Percentiles rank a stretch among this genome's conserved stretches.
Evolutionary conservation across 2,329 filamentous ascomycete species (phyloP).

Genomic region (Aspergillus viridinutans): DNA sequence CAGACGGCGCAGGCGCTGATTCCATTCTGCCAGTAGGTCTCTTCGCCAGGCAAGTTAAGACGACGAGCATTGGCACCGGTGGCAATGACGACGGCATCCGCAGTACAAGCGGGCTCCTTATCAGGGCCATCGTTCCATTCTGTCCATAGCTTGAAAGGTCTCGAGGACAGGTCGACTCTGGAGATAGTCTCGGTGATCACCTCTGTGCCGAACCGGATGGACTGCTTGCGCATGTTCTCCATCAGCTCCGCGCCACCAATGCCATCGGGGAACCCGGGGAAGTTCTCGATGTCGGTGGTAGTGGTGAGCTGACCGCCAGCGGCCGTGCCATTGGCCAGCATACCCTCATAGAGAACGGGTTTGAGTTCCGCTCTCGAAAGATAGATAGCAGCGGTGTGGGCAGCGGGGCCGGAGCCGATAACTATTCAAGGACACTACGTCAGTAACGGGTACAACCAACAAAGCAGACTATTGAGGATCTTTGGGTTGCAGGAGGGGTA

Average conservation of each 20-base stretch:
- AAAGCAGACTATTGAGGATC: constrained; percentile 12
- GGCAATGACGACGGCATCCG: constrained; percentile 88
- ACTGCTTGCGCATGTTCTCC: constrained; percentile 93
- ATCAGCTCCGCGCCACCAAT: constrained; percentile 87
- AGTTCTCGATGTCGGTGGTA: constrained; percentile 98
- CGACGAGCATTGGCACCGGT: constrained; percentile 90
- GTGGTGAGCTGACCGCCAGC: constrained; percentile 96
- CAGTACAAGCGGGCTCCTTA: constrained; percentile 70
- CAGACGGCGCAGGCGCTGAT: constrained; percentile 96
- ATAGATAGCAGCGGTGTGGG: constrained; percentile 96
- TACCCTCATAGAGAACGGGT: constrained; percentile 94
- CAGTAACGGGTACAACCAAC: constrained; percentile 14
- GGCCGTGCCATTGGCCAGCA: constrained; percentile 94
- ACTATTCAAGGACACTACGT: constrained; percentile 43
- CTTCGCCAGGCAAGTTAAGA: constrained; percentile 78
- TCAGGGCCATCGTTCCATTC: constrained; percentile 74
- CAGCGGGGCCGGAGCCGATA: constrained; percentile 92
- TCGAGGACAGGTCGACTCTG: constrained; percentile 75
- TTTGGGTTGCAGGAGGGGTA: neutral
- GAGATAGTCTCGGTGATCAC: constrained; percentile 91
- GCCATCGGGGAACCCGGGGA: constrained; percentile 84
- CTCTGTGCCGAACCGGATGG: constrained; percentile 83
- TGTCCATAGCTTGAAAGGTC: constrained; percentile 90
- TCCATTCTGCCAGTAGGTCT: constrained; percentile 95
- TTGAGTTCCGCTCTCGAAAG: constrained; percentile 90